Base-by-base conservation (phyloP, 1,284 basidiomycete species). In the Ganoderma sinense region DNA sequence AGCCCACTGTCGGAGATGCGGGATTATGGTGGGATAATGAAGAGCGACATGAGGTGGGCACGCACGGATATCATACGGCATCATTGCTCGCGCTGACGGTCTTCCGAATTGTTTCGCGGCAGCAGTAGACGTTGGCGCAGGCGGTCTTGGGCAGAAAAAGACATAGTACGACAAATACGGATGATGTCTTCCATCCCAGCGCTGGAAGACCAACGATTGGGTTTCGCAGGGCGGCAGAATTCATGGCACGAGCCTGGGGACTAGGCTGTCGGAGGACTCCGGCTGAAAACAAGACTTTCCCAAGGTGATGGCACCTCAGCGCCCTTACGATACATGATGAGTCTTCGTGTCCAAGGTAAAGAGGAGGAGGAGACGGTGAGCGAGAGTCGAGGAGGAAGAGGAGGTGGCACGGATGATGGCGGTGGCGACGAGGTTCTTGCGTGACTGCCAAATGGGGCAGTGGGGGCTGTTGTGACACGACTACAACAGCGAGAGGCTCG, bases 361-460 rank as follows among this genome's bases (percentile, higher is more conserved):
- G 16, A 13, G 11, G 33, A 23, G 36, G 18, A 10, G 18, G 36
- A 13, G 33, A 23, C 33, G 11, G 13, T 33, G 11, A 26, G 48
- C 48, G 48, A 26, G 48, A 26, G 23, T 26, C n/a, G 26, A 53
- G 48, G 14, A 26, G 48, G 23, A 14, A 23, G n/a, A 13, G 33
- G 7, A 39, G 20, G 29, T 2, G 36, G 33, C 56, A 23, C 31
- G 31, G 53, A 55, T 56, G 29, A 16, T 56, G 55, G 56, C 56
- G 36, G 33, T 20, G n/a, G 20, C 20, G 31, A 59, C 20, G 36
- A 5, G 56, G 36, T 59, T 59, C 56, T 36, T 59, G 39, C n/a
- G 56, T 59, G 56, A 59, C 56, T 59, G 36, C 56, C 56, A 59
- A 59, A 59, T 36, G 14, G 23, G 36, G 59, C 59, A 23, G 39